These are phyloP conservation scores for Fusarium haematococcum DNA, from an alignment of 2,329 filamentous ascomycete species.

Conservation along the genomic window DNA sequence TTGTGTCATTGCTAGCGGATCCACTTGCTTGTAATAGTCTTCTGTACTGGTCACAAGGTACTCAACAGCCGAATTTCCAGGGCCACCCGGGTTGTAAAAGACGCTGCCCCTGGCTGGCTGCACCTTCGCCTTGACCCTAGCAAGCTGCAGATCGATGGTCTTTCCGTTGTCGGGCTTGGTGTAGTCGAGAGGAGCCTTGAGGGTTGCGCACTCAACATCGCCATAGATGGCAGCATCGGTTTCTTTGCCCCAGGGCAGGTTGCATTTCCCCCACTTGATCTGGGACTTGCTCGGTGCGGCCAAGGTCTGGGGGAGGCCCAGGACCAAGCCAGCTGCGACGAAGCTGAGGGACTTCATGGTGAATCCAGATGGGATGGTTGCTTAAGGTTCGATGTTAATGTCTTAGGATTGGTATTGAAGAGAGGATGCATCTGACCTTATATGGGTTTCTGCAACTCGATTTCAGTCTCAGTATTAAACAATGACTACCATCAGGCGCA, in stretches of 20 bases:
- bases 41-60: neutral
- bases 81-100: constrained; percentile 54
- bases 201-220: constrained; percentile 47
- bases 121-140: constrained; percentile 45
- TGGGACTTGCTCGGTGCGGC: neutral
- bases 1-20: neutral
- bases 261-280: neutral
- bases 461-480: neutral
- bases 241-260: neutral
- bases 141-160: constrained; percentile 47
- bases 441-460: neutral
- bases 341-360: neutral
- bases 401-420: neutral
- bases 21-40: constrained; percentile 7
- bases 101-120: constrained; percentile 51
- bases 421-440: neutral
- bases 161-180: constrained; percentile 39
- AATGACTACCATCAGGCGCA: neutral
- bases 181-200: constrained; percentile 56
- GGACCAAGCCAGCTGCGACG: neutral
- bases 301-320: neutral
- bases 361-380: neutral
- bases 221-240: neutral
- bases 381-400: neutral
- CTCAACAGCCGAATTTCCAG: constrained; percentile 37